Evolutionary conservation across 768 basidiomycete genomes (phyloP).

Genomic region (Mrakia gelida): DNA sequence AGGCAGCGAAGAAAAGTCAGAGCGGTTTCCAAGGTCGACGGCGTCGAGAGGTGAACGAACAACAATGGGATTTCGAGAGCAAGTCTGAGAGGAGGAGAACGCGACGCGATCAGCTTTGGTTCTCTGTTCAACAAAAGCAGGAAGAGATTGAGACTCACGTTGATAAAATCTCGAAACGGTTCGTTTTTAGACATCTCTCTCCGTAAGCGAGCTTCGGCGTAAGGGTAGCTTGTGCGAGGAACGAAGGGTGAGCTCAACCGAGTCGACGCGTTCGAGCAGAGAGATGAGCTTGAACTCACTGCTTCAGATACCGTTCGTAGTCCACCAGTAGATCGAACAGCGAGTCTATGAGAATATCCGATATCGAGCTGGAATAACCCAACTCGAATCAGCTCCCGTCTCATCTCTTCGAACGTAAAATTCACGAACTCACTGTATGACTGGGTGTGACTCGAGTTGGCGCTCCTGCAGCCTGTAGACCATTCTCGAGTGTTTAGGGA

Average conservation of each 20-base stretch:
- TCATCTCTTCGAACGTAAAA: no score
- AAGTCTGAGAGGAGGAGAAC: neutral
- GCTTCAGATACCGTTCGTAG: conserved; percentile 32
- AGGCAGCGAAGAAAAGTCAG: neutral
- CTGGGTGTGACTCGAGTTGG: conserved; percentile 27
- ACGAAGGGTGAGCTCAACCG: neutral
- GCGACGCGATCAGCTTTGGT: neutral
- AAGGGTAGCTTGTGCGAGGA: conserved; percentile 12
- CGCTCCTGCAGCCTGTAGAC: conserved; percentile 30
- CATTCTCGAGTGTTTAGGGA: conserved; percentile 28
- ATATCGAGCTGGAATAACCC: no score
- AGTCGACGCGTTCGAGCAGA: neutral
- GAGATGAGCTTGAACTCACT: conserved; percentile 11
- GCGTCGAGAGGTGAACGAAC: neutral
- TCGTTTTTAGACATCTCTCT: conserved; percentile 22
- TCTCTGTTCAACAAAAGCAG: neutral
- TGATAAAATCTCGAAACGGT: conserved; percentile 4
- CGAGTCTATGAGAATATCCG: conserved; percentile 26
- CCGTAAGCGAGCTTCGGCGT: conserved; percentile 27
- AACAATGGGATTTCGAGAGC: neutral
- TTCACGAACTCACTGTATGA: no score
- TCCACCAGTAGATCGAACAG: conserved; percentile 21
- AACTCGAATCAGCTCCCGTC: no score
- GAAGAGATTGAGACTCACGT: neutral
- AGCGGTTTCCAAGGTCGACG: neutral